A percentile compares a stretch with the other conserved stretches of the same genome.
phyloP scores from a whole-genome alignment of 1,284 basidiomycete species.

The Heliocybe sulcata region DNA sequence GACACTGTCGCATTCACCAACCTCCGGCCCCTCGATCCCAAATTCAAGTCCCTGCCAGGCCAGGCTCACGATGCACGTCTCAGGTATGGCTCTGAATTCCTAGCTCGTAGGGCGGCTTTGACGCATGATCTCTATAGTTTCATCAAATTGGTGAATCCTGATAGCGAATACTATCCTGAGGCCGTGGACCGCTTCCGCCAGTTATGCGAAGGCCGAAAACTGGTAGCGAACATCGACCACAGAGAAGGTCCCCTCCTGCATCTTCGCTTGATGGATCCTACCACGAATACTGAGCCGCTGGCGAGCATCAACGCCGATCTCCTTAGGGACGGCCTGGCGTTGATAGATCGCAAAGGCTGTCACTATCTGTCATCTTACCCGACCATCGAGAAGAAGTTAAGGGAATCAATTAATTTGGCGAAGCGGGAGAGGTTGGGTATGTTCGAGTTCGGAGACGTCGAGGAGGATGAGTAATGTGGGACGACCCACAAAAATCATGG shows the following conservation, averaged over 20 bases:
- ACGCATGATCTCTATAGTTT: slow-evolving; percentile 44
- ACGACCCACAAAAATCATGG: background rate
- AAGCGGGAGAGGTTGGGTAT: slow-evolving; percentile 77
- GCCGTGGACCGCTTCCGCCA: slow-evolving; percentile 81
- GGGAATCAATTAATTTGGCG: slow-evolving; percentile 54
- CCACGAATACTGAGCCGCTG: slow-evolving; percentile 52
- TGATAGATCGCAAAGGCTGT: slow-evolving; percentile 73
- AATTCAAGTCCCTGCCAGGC: slow-evolving; percentile 80
- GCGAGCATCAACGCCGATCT: slow-evolving; percentile 82
- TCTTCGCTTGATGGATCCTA: slow-evolving; percentile 82
- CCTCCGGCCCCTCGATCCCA: slow-evolving; percentile 78
- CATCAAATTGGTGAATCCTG: slow-evolving; percentile 70
- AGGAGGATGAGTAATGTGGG: slow-evolving; percentile 54
- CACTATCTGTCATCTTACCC: slow-evolving; percentile 70
- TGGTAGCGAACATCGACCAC: slow-evolving; percentile 87
- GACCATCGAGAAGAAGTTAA: slow-evolving; percentile 59
- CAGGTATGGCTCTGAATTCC: slow-evolving; percentile 38
- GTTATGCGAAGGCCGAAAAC: slow-evolving; percentile 81
- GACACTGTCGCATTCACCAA: slow-evolving; percentile 72
- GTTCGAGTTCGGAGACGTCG: slow-evolving; percentile 84
- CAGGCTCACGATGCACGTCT: slow-evolving; percentile 80
- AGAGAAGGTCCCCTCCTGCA: slow-evolving; percentile 75
- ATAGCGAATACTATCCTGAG: slow-evolving; percentile 81
- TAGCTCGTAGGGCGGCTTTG: background rate
- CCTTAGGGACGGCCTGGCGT: slow-evolving; percentile 72